Conservation (phyloP, 2,329 filamentous ascomycete species). For the Colletotrichum zoysiae region DNA sequence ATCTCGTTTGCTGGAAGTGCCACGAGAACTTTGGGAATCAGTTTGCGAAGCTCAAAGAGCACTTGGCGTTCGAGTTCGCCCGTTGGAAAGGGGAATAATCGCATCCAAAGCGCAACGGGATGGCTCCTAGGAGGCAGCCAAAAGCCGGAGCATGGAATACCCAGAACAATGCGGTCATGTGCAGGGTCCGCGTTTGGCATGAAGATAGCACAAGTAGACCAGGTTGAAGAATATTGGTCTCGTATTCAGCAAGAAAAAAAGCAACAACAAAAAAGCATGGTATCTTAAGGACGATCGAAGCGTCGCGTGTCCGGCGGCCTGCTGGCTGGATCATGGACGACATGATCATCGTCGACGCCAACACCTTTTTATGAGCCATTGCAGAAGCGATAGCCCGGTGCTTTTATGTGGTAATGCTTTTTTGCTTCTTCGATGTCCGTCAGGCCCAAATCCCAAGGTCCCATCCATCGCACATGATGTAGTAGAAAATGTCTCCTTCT, state of each 20-base stretch:
- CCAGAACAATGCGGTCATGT: constrained; percentile 21
- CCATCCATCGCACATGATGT: constrained; percentile 3
- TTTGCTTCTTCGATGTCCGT: background rate
- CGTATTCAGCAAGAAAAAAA: constrained; percentile 22
- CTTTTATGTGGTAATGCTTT: background rate
- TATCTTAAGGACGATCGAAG: constrained; percentile 22
- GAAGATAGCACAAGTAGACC: constrained; percentile 3
- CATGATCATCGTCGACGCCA: constrained; percentile 18
- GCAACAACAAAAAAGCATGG: background rate
- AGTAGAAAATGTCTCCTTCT: constrained; percentile 18
- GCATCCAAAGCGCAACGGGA: background rate
- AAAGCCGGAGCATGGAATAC: background rate
- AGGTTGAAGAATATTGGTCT: constrained; percentile 6
- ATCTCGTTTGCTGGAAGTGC: constrained; percentile 89
- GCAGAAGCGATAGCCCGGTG: constrained; percentile 15
- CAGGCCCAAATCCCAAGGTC: constrained; percentile 14
- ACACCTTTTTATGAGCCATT: constrained; percentile 12
- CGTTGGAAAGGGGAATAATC: constrained; percentile 76
- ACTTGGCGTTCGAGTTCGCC: constrained; percentile 81
- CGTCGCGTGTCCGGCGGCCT: constrained; percentile 4
- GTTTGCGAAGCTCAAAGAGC: constrained; percentile 80
- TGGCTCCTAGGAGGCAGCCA: background rate
- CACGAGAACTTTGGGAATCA: constrained; percentile 77
- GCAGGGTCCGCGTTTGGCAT: constrained; percentile 1
- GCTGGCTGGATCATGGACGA: background rate